Evolutionary conservation across 1,284 basidiomycete genomes (phyloP), one percentile per base, ranked within the genome.

Genomic region (Taiwanofungus camphoratus): DNA sequence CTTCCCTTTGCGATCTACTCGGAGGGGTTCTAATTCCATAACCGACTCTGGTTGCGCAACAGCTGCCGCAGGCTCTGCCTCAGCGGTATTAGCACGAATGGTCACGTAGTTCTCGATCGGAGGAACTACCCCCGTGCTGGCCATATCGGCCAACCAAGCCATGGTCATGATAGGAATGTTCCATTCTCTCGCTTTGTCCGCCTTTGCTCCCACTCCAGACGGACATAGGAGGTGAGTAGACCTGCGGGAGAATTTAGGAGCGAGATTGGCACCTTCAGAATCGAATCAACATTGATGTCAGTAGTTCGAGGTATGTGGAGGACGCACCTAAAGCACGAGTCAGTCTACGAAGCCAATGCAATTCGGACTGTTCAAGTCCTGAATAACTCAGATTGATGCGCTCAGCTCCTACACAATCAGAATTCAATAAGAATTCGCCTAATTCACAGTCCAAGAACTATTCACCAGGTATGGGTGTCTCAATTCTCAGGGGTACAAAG

Each of bases 201-300:
- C 85, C 56, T 91, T 91, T 12, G 69, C 63, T 9, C 88, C 88
- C 0, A 57, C 65, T 1, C 71, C 74, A 5, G 77, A 73, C 0
- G 85, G 83, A 58, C 87, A 90, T 4, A 90, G 63, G 2, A 90
- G 68, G 52, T 89, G 82, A 0, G 87, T 88, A 1, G 79, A 72
- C 5, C 68, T 69, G 12, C 71, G 69, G 3, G 78, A 81, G 56
- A 89, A 87, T 11, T 65, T 70, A 0, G 71, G 66, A 5, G 76
- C 70, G 4, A 79, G 66, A 2, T 56, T 70, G 27, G 81, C 71
- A 5, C 83, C 84, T 83, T 43, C 33, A 34, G 13, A 39, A 9
- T 37, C 29, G 20, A 20, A 39, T 41, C 38, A 40, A 43, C 29
- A 30, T 45, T 38, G 37, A 42, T 15, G 21, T 15, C 15, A n/a